Evolutionary conservation across 768 basidiomycete genomes (phyloP), one percentile per base, ranked within the genome.

Genomic region (Leccinum variicolor): DNA sequence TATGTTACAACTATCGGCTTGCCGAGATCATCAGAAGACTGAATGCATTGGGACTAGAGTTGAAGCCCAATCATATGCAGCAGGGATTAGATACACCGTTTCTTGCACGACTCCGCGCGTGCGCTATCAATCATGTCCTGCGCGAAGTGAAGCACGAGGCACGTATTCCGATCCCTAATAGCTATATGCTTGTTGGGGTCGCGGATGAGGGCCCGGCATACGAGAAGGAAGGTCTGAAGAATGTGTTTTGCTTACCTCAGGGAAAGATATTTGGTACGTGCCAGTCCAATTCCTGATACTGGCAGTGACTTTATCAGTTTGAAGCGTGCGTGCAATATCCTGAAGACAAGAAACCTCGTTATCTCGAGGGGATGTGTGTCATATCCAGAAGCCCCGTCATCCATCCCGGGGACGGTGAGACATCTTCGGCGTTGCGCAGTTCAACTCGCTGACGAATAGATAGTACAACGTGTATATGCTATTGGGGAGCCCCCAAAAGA

Each of bases 171-270:
- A 79, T 94, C 10, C 85, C 85, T 0, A 73, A 84, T 1, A 85
- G 85, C 58, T 84, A 84, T 57, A 76, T 85, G 26, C 77, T 94
- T 1, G 88, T 92, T 11, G 92, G 93, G 1, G 81, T 94, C 9
- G 87, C 90, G 3, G 92, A 94, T 63, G 90, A 93, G 71, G 90
- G 90, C 0, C 83, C 85, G 0, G 82, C 85, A 0, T 89, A 90
- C 60, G 67, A 66, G 45, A 53, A 68, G 8, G 73, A 69, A n/a
- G 85, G 85, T 1, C 65, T 72, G 53, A 65, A 79, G 36, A 78
- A 87, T 59, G 80, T 88, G 2, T 86, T 77, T 65, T 74, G 67
- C 33, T 72, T 92, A 14, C 69, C 71, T 6, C 77, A 79, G 58
- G 83, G 81, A 1, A 74, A 87, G 60, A 85, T 93, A 3, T 92